Evolutionary conservation across 2,329 filamentous ascomycete species (phyloP).

Genomic region (Lasiodiplodia citricola): DNA sequence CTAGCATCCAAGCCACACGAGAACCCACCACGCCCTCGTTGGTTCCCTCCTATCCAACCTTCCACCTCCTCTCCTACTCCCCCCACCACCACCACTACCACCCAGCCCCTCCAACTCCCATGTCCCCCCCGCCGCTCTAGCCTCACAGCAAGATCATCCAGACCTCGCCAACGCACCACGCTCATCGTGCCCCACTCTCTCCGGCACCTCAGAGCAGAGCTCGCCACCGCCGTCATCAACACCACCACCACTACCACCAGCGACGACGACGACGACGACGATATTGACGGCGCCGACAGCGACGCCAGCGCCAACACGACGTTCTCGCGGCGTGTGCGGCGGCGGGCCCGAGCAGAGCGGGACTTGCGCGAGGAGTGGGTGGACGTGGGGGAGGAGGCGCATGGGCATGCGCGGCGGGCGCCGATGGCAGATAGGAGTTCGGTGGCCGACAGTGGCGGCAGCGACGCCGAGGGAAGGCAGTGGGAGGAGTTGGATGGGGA

Average conservation of each 20-base stretch:
- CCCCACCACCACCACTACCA: neutral
- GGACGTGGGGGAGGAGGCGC: slow-evolving; percentile 30
- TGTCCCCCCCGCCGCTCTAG: neutral
- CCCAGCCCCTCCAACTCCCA: neutral
- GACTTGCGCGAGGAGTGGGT: slow-evolving; percentile 35
- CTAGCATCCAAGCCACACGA: neutral
- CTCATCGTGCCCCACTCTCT: neutral
- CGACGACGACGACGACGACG: neutral
- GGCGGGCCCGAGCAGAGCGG: slow-evolving; percentile 41
- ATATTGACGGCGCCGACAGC: neutral
- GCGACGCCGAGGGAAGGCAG: slow-evolving; percentile 3
- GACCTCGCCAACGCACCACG: neutral
- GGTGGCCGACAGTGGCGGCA: too few relatives aligned
- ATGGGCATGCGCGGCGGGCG: neutral
- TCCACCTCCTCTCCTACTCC: neutral
- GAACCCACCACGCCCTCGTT: neutral
- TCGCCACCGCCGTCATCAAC: neutral
- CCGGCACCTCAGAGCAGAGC: neutral
- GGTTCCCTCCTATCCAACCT: neutral
- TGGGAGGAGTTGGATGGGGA: slow-evolving; percentile 34
- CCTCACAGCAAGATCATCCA: neutral
- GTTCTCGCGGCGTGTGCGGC: slow-evolving; percentile 32
- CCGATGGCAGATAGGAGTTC: too few relatives aligned
- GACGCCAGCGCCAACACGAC: slow-evolving; percentile 2
- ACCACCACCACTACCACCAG: too few relatives aligned